Base-by-base conservation (phyloP, 2,329 filamentous ascomycete genomes). In the Hypomyces perniciosus region DNA sequence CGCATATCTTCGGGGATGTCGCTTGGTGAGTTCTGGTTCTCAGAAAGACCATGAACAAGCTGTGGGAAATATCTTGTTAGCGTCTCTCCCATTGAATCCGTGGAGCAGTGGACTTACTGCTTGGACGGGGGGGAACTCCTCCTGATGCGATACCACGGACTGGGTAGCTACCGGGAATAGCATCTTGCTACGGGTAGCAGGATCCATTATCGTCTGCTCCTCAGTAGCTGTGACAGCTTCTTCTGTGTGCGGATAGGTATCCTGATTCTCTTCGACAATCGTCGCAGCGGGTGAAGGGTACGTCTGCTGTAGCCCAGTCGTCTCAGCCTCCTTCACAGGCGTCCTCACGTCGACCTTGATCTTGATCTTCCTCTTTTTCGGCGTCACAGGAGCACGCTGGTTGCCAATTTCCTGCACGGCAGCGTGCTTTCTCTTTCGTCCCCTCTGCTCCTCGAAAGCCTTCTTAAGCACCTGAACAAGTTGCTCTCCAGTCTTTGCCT, bases 401-500 rank as follows among this genome's bases (percentile, higher is more conserved):
- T 41, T 41, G 12, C 12, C 20, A 27, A 12, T 27, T 8, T 8
- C 10, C 20, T 5, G 39, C 9, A 35, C 12, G 33, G 33, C 9
- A 20, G 10, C 12, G 39, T 8, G 13, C 12, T 27, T 41, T 41
- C 4, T 41, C 39, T 27, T 41, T 26, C n/a, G 26, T 6, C 39
- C 39, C 33, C 48, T 42, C 38, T 59, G 55, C 30, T 61, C 46
- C 26, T 42, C 45, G 27, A 61, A 46, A 10, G 40, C 6, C 3
- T 51, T 43, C 28, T 31, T 35, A 10, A 62, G 28, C 6, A 52
- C 45, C 9, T 43, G 46, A 9, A 59, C 45, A 6, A 61, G 61
- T 12, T 58, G 53, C 8, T 28, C 27, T 4, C 45, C 29, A 8
- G 48, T 48, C 9, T 31, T 39, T 8, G 52, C 44, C 6, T 30